These are phyloP conservation scores for Lachnellula cervina DNA, from an alignment of 2,329 filamentous ascomycete genomes.

Conservation along the genomic window DNA sequence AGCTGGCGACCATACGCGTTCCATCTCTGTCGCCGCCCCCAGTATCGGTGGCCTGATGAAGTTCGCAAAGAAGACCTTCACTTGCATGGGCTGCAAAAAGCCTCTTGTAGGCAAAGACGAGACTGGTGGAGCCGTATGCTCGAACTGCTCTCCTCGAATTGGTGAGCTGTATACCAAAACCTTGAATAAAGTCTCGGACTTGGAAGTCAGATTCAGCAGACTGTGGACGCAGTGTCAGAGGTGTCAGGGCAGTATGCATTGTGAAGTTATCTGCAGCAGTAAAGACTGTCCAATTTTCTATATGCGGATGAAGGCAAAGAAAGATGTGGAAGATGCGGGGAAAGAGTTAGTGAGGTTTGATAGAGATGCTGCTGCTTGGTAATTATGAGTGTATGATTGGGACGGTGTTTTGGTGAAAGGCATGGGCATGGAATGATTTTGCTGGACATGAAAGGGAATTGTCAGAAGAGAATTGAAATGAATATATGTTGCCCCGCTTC, in stretches of 20 bases:
- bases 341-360: constrained; percentile 90
- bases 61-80: constrained; percentile 95
- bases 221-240: constrained; percentile 98
- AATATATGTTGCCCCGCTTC: too few relatives aligned
- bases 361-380: constrained; percentile 64
- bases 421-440: background rate
- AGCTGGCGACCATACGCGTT: constrained; percentile 89
- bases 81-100: constrained; percentile 99
- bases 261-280: constrained; percentile 94
- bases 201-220: constrained; percentile 87
- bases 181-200: constrained; percentile 78
- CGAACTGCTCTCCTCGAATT: constrained; percentile 76
- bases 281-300: constrained; percentile 99
- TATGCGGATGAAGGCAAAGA: constrained; percentile 99
- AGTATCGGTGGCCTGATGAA: constrained; percentile 95
- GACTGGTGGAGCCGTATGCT: constrained; percentile 79
- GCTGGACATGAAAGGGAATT: too few relatives aligned
- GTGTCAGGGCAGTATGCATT: constrained; percentile 96
- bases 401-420: background rate
- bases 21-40: constrained; percentile 87
- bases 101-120: constrained; percentile 77
- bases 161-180: constrained; percentile 94
- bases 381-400: background rate
- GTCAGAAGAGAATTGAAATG: too few relatives aligned
- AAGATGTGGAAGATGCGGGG: constrained; percentile 92